Base-by-base conservation (phyloP, 2,329 filamentous ascomycete genomes). In the Neocatenulostroma microsporum region DNA sequence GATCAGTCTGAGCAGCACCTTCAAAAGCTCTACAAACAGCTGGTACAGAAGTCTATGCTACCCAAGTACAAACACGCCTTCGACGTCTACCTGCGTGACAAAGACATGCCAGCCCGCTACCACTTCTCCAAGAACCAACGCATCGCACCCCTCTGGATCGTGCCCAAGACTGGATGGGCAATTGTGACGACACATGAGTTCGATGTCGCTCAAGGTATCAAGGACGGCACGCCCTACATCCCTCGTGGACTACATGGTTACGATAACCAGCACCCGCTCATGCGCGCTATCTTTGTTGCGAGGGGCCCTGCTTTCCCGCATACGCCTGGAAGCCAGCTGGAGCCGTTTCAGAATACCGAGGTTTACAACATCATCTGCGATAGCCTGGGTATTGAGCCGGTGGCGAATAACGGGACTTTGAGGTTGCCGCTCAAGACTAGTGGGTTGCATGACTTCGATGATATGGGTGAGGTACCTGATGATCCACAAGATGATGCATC, bases 341-440 rank as follows among this genome's bases (percentile, higher is more conserved):
- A 84, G 21, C 45, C 49, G 2, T 96, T 96, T 58, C 88, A 95
- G 74, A 96, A 96, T 47, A 88, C 78, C 41, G 84, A 95, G 53
- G 83, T 96, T 7, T 96, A 96, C 64, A 94, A 94, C 54, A 84
- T 96, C 44, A 63, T 96, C 29, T 95, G 89, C 58, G 88, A 95
- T 62, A 88, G 84, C 0, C 63, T 96, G 18, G 80, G 81, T 10
- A 66, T 96, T 39, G 60, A 61, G 4, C 84, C 87, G 0, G 71
- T 72, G 36, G 76, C 84, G 1, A 95, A 94, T 58, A 96, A 96
- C 55, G 89, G 89, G 33, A 94, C 87, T 0, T 64, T 95, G 5
- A 72, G 80, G 9, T 70, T 89, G 10, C 84, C 84, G 0, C 63
- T 89, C 17, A 71, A 70, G 40, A 68, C 79, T 0, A 55, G 76